Evolutionary conservation across 148 eudicot species (phyloP), one percentile per base, ranked within the genome.

Genomic region (Spergularia bocconei): DNA sequence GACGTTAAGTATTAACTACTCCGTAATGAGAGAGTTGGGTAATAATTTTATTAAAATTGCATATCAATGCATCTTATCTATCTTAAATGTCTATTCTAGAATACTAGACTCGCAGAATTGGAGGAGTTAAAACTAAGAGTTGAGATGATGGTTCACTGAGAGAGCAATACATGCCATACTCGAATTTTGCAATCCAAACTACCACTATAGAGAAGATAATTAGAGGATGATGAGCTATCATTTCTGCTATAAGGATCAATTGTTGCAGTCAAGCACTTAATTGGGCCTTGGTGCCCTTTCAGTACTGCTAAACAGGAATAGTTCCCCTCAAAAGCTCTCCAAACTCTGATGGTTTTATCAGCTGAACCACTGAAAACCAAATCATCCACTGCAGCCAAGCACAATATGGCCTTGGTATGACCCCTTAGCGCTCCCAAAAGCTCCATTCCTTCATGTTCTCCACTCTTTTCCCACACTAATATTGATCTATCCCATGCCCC

Each of bases 331-430:
- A 57, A 67, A 33, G 79, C 84, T 84, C 84, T 85, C 98, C 98
- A 94, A 77, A 94, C 80, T 77, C 97, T 89, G 53, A 92, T 84
- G 6, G 91, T 94, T 73, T 80, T 84, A 75, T 94, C 98, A 29
- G 92, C 88, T 41, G 98, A 91, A 60, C 98, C 98, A 78, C 98
- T 92, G 72, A 65, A 85, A 29, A 94, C 59, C 70, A 94, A 70
- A 64, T 87, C 90, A 13, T 77, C 77, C 13, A 79, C 81, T 25
- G 74, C 76, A 12, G 79, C 79, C 79, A 94, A 78, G 77, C 97
- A 88, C 84, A 94, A 72, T 67, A 94, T 79, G 14, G 98, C 79
- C 75, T 84, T 87, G 60, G 81, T 78, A 68, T 93, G 98, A n/a
- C 98, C 98, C 77, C 84, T 77, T 13, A 93, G 83, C 0, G 72